Evolutionary conservation across 805 yeast genomes (phyloP).

Genomic region (Tetrapisispora fleetii): DNA sequence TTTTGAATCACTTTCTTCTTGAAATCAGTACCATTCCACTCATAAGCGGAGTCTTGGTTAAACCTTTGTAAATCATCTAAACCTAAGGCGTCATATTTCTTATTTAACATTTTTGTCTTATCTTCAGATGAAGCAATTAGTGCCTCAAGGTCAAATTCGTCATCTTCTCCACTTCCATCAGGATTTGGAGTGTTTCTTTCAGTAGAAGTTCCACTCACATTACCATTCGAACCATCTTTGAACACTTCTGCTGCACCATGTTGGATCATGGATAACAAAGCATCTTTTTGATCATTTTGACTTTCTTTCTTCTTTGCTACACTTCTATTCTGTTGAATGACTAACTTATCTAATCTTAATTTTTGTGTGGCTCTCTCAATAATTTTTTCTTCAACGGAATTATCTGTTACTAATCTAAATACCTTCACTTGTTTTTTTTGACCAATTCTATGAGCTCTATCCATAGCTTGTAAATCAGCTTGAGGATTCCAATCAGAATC

Average conservation of each 20-base stretch:
- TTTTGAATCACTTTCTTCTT: constrained; percentile 42
- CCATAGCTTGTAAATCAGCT: constrained; percentile 85
- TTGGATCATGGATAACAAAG: constrained; percentile 71
- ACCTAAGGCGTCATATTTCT: constrained; percentile 57
- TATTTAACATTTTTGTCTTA: constrained; percentile 51
- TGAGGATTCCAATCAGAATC: constrained; percentile 89
- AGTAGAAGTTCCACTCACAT: constrained; percentile 10
- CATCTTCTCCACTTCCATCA: constrained; percentile 21
- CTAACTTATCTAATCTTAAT: constrained; percentile 68
- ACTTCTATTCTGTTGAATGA: constrained; percentile 64
- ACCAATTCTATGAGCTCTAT: constrained; percentile 81
- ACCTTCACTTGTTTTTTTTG: constrained; percentile 78
- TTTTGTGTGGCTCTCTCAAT: constrained; percentile 76
- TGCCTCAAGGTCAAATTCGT: constrained; percentile 47
- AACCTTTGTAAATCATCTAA: constrained; percentile 72
- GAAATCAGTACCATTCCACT: constrained; percentile 82
- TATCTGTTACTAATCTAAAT: constrained; percentile 66
- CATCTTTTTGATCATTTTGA: constrained; percentile 46
- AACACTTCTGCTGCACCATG: constrained; percentile 67
- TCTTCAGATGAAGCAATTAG: constrained; percentile 50
- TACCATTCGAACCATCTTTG: constrained; percentile 10
- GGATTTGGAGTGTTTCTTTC: constrained; percentile 20
- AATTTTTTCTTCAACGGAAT: constrained; percentile 76
- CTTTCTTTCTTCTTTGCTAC: constrained; percentile 23
- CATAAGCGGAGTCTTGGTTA: constrained; percentile 65